These are phyloP conservation scores for Ceratobasidium sp. DNA, from an alignment of 1,284 basidiomycete genomes.

Conservation along the genomic window DNA sequence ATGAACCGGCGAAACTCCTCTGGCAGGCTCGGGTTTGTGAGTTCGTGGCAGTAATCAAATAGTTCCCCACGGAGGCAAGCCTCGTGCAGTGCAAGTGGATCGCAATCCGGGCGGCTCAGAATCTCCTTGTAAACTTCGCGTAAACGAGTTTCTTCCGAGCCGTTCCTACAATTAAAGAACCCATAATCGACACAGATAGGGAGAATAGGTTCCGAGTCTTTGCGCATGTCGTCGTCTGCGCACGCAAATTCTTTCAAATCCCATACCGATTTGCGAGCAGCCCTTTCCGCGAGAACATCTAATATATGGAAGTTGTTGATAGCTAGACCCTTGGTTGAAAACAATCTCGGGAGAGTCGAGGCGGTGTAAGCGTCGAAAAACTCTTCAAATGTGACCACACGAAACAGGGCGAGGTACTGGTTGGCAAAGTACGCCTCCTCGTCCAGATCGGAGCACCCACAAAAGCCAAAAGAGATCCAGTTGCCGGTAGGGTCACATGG, in stretches of 20 bases:
- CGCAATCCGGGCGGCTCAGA: constrained; percentile 51
- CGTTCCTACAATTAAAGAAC: constrained; percentile 57
- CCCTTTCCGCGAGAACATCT: constrained; percentile 54
- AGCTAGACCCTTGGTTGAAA: constrained; percentile 51
- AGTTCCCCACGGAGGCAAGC: constrained; percentile 57
- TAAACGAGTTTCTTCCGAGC: constrained; percentile 54
- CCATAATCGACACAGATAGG: constrained; percentile 58
- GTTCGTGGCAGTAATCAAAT: constrained; percentile 52
- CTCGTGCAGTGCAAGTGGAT: constrained; percentile 58
- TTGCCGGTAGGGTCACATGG: not conserved
- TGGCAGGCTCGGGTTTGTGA: not conserved
- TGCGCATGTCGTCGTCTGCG: constrained; percentile 40
- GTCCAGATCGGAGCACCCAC: constrained; percentile 3
- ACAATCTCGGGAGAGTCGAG: constrained; percentile 52
- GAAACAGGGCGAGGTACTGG: constrained; percentile 1
- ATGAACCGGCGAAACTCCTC: constrained; percentile 23
- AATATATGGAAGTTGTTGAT: constrained; percentile 51
- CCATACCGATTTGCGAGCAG: constrained; percentile 58
- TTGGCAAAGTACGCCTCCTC: not conserved
- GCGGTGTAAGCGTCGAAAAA: constrained; percentile 55
- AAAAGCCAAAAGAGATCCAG: constrained; percentile 35
- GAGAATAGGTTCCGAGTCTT: constrained; percentile 2
- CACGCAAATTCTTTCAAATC: constrained; percentile 58
- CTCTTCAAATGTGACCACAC: constrained; percentile 50
- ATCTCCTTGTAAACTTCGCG: constrained; percentile 56